Evolutionary conservation across 1,139 yeast genomes (phyloP).

Genomic region (Citeromyces hawaiiensis): DNA sequence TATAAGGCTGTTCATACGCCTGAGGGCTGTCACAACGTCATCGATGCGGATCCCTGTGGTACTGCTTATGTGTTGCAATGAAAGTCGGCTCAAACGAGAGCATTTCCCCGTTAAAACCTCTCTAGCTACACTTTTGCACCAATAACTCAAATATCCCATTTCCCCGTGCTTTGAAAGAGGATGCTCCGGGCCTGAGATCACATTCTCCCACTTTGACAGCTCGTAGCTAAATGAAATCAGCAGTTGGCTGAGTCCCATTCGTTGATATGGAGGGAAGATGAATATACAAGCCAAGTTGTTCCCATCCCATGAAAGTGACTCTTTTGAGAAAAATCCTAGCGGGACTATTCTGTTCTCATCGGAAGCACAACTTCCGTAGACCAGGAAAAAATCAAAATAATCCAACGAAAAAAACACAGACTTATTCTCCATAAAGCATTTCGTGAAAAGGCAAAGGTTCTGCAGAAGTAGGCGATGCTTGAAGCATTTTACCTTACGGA

Average conservation of each 20-base stretch:
- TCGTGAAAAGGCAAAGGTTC: conserved; percentile 71
- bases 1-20: conserved; percentile 27
- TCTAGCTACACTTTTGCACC: conserved; percentile 46
- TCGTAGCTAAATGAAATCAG: conserved; percentile 76
- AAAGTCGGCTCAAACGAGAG: conserved; percentile 16
- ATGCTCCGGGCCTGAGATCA: conserved; percentile 77
- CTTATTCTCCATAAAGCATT: conserved; percentile 82
- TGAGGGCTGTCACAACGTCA: conserved; percentile 55
- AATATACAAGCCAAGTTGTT: conserved; percentile 86
- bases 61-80: conserved; percentile 38
- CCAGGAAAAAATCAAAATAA: conserved; percentile 65
- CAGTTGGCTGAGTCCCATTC: conserved; percentile 62
- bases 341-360: conserved; percentile 28
- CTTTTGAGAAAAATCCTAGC: conserved; percentile 90
- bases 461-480: conserved; percentile 61
- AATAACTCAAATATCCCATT: conserved; percentile 58
- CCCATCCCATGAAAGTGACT: conserved; percentile 67
- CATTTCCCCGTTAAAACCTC: conserved; percentile 25
- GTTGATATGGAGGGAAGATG: conserved; percentile 85
- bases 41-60: conserved; percentile 59
- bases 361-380: conserved; percentile 29
- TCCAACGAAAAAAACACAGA: conserved; percentile 75
- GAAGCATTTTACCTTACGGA: conserved; percentile 55
- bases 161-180: conserved; percentile 80
- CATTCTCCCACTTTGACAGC: conserved; percentile 42